Conservation (phyloP, 2,329 filamentous ascomycete genomes). For the Plectosphaerella plurivora region DNA sequence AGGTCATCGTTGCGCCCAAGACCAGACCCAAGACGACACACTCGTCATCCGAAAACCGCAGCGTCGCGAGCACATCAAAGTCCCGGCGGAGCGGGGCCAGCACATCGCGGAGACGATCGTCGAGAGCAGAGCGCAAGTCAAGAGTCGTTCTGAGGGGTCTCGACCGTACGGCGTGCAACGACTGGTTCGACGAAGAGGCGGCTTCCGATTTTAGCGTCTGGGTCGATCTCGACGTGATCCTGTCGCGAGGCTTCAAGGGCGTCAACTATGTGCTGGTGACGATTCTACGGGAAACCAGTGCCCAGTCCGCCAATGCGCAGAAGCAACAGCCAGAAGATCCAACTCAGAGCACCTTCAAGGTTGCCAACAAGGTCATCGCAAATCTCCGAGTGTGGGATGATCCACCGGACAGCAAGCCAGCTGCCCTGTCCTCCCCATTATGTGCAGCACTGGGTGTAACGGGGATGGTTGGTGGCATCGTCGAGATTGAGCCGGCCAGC, state of each 20-base stretch:
- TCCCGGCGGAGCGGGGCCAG: slow-evolving; percentile 77
- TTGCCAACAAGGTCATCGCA: slow-evolving; percentile 68
- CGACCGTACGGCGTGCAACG: slow-evolving; percentile 62
- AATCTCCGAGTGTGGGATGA: slow-evolving; percentile 77
- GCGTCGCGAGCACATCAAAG: slow-evolving; percentile 73
- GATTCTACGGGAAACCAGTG: slow-evolving; percentile 4
- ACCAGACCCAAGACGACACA: slow-evolving; percentile 67
- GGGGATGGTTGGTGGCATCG: slow-evolving; percentile 76
- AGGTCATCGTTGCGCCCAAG: slow-evolving; percentile 96
- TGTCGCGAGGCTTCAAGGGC: slow-evolving; percentile 68
- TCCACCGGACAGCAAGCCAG: slow-evolving; percentile 75
- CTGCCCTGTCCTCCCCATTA: slow-evolving; percentile 72
- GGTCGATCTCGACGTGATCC: slow-evolving; percentile 75
- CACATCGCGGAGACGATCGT: slow-evolving; percentile 52
- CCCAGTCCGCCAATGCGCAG: slow-evolving; percentile 1
- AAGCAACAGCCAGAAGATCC: slow-evolving; percentile 65
- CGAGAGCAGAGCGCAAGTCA: slow-evolving; percentile 62
- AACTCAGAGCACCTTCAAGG: slow-evolving; percentile 43
- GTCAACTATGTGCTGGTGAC: slow-evolving; percentile 68
- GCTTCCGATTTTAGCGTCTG: slow-evolving; percentile 67
- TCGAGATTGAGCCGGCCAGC: slow-evolving; percentile 81
- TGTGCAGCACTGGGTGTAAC: slow-evolving; percentile 68
- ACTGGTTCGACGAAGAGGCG: slow-evolving; percentile 72
- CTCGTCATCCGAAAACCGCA: slow-evolving; percentile 68
- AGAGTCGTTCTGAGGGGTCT: slow-evolving; percentile 76